Conservation (phyloP, 257 asterid genomes). For the Scutellaria galericulata region DNA sequence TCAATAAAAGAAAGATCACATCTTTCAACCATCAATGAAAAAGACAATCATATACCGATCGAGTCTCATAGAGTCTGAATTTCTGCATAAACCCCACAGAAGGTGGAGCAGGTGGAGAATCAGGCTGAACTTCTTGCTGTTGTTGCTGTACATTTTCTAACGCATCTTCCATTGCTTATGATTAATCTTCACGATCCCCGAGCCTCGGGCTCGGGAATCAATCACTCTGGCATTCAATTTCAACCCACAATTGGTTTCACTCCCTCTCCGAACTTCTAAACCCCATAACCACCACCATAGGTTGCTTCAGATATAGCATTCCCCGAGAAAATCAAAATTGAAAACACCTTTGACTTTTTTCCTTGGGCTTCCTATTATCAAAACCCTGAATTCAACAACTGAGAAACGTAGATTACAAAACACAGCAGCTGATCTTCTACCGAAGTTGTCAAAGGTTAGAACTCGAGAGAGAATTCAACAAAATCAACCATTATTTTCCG, state of each 20-base stretch:
- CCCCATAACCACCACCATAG: constrained; percentile 48
- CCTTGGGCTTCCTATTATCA: constrained; percentile 16
- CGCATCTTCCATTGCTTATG: constrained; percentile 53
- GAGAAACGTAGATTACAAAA: constrained; percentile 35
- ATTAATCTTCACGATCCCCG: constrained; percentile 56
- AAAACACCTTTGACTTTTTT: constrained; percentile 27
- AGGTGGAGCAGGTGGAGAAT: constrained; percentile 40
- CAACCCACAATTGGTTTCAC: constrained; percentile 35
- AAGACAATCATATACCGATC: constrained; percentile 61
- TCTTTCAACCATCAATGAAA: constrained; percentile 30
- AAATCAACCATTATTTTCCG: constrained; percentile 11
- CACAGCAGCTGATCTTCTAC: constrained; percentile 40
- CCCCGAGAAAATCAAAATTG: constrained; percentile 37
- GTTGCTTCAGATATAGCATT: constrained; percentile 68
- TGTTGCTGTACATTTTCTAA: constrained; percentile 44
- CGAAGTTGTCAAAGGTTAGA: constrained; percentile 24
- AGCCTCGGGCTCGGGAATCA: constrained; percentile 93
- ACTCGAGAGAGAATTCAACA: constrained; percentile 1
- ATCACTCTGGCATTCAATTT: constrained; percentile 76
- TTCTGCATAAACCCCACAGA: constrained; percentile 79
- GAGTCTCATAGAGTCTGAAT: constrained; percentile 90
- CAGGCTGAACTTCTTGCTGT: constrained; percentile 43
- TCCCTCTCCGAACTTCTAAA: constrained; percentile 42
- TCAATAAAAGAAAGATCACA: constrained; percentile 22
- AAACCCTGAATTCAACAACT: constrained; percentile 45